Conservation (phyloP, 257 asterid genomes). For the Solanum pimpinellifolium region DNA sequence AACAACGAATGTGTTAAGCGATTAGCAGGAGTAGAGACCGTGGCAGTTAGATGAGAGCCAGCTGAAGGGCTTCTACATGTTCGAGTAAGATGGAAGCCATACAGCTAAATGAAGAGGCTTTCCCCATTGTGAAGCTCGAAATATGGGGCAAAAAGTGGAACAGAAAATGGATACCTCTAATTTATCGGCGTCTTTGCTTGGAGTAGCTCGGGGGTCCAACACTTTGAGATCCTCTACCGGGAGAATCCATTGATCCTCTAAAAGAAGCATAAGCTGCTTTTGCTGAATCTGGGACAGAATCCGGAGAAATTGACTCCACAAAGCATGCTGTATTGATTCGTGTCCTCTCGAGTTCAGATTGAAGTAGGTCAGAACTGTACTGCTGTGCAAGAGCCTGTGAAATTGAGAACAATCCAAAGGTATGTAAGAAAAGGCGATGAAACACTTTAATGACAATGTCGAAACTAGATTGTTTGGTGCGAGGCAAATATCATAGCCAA, state of each 20-base stretch:
- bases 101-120: background rate
- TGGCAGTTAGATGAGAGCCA: background rate
- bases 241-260: constrained; percentile 60
- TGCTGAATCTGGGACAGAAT: constrained; percentile 86
- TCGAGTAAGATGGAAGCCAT: background rate
- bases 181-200: constrained; percentile 76
- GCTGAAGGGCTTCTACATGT: background rate
- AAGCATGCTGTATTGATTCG: constrained; percentile 92
- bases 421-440: background rate
- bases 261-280: constrained; percentile 97
- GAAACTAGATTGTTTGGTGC: background rate
- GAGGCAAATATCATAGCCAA: background rate
- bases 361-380: constrained; percentile 77
- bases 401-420: background rate
- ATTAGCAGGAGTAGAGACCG: too few species aligned
- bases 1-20: too few species aligned
- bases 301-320: constrained; percentile 71
- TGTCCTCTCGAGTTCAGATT: constrained; percentile 85
- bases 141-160: background rate
- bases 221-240: constrained; percentile 38
- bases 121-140: background rate
- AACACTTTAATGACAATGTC: background rate
- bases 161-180: background rate
- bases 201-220: constrained; percentile 65
- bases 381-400: constrained; percentile 91